phyloP scores from a whole-genome alignment of 208 protist genomes.

The Herpetomonas tarakana region DNA sequence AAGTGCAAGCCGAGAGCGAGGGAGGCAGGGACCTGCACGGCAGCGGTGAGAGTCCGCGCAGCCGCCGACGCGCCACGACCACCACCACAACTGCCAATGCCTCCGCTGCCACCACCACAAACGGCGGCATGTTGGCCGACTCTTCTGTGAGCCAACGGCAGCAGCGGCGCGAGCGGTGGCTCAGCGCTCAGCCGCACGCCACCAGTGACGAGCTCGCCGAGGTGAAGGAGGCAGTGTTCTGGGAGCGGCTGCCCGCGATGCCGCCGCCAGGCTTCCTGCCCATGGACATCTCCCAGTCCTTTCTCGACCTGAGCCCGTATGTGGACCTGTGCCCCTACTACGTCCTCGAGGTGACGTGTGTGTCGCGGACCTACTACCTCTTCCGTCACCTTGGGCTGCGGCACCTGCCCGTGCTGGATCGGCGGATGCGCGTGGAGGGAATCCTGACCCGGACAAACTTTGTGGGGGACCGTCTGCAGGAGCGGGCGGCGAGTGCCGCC shows the following conservation, averaged over 20 bases:
- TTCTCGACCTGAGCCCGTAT: conserved; percentile 50
- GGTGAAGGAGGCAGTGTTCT: conserved; percentile 53
- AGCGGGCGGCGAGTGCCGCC: conserved; percentile 24
- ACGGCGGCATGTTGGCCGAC: background rate
- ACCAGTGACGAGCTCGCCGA: conserved; percentile 34
- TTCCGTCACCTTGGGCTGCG: conserved; percentile 77
- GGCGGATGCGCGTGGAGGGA: conserved; percentile 54
- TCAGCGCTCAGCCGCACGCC: conserved; percentile 19
- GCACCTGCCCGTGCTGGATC: conserved; percentile 73
- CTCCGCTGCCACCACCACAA: background rate
- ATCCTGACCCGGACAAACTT: conserved; percentile 81
- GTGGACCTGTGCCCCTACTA: conserved; percentile 62
- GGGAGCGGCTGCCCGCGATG: conserved; percentile 35
- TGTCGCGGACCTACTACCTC: conserved; percentile 64
- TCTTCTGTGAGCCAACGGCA: background rate
- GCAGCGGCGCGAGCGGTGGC: background rate
- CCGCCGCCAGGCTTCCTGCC: conserved; percentile 33
- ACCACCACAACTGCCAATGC: background rate
- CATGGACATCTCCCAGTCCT: conserved; percentile 13
- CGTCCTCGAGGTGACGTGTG: conserved; percentile 52
- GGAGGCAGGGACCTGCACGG: background rate
- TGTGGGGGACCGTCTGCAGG: conserved; percentile 52
- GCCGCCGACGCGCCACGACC: background rate
- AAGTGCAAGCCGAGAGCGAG: background rate
- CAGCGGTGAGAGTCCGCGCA: background rate